These are phyloP conservation scores for Penicillium daleae DNA, from an alignment of 495 filamentous ascomycete species.

Conservation along the genomic window DNA sequence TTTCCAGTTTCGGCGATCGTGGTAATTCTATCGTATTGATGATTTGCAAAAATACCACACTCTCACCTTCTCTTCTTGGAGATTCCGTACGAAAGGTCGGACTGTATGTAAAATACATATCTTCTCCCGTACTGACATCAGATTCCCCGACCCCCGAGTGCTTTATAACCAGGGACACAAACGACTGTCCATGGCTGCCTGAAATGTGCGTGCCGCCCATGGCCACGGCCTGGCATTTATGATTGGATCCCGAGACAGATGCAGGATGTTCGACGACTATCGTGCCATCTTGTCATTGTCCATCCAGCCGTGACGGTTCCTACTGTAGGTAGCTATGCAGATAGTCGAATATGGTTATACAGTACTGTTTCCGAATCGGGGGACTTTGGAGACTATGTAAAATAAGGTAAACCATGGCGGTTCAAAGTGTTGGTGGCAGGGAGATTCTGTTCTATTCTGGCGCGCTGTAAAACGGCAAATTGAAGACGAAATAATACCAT, in stretches of 20 bases:
- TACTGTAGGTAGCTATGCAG: slow-evolving; percentile 2
- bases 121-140: not conserved
- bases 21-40: not conserved
- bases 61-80: not conserved
- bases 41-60: slow-evolving; percentile 6
- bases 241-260: slow-evolving; percentile 1
- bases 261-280: not conserved
- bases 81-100: not conserved
- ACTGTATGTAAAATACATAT: not conserved
- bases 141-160: not conserved
- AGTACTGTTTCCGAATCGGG: not conserved
- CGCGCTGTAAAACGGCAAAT: slow-evolving; percentile 1
- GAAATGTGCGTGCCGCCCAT: slow-evolving; percentile 22
- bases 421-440: slow-evolving; percentile 1
- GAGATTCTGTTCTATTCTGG: slow-evolving; percentile 1
- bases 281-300: not conserved
- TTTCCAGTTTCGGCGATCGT: not conserved
- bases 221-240: slow-evolving; percentile 4
- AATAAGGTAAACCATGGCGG: not conserved
- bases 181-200: slow-evolving; percentile 21
- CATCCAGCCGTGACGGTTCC: not conserved
- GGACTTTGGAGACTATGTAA: not conserved
- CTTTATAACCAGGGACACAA: not conserved
- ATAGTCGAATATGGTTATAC: not conserved
- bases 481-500: not conserved